These are phyloP conservation scores for Thielaviopsis ethacetica DNA, from an alignment of 2,329 filamentous ascomycete genomes.

Conservation along the genomic window DNA sequence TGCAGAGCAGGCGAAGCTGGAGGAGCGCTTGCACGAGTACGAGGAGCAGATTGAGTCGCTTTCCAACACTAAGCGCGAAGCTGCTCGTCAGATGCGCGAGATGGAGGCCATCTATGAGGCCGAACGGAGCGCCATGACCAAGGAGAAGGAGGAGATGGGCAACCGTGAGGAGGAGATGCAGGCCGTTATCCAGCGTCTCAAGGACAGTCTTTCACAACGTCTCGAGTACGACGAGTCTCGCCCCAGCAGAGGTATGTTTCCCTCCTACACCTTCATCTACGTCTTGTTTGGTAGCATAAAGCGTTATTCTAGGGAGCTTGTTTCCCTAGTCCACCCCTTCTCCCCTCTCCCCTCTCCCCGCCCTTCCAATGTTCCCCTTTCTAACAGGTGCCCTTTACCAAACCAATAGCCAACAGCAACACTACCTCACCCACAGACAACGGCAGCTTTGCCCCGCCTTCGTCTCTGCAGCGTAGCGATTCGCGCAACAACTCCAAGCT, in stretches of 20 bases:
- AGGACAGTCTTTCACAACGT: conserved; percentile 71
- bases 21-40: conserved; percentile 74
- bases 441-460: conserved; percentile 67
- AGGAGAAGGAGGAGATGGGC: conserved; percentile 79
- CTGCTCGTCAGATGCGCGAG: conserved; percentile 69
- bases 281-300: not conserved
- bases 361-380: conserved; percentile 18
- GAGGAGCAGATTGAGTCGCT: conserved; percentile 70
- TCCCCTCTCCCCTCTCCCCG: no score
- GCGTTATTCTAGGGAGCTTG: conserved; percentile 41
- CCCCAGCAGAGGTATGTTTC: conserved; percentile 10
- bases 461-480: conserved; percentile 71
- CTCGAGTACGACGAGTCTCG: conserved; percentile 29
- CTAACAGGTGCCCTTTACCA: conserved; percentile 5
- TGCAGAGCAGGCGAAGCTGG: conserved; percentile 68
- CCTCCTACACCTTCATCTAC: not conserved
- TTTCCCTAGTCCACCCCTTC: conserved; percentile 6
- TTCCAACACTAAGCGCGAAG: conserved; percentile 71
- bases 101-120: conserved; percentile 86
- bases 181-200: conserved; percentile 73
- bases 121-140: conserved; percentile 70
- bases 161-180: conserved; percentile 84
- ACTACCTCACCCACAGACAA: conserved; percentile 51
- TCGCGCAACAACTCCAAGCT: conserved; percentile 81
- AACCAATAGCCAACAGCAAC: conserved; percentile 22